A percentile compares a stretch with the other conserved stretches of the same genome.
phyloP scores from a whole-genome alignment of 345 rosid genomes.

The Bretschneidera sinensis region DNA sequence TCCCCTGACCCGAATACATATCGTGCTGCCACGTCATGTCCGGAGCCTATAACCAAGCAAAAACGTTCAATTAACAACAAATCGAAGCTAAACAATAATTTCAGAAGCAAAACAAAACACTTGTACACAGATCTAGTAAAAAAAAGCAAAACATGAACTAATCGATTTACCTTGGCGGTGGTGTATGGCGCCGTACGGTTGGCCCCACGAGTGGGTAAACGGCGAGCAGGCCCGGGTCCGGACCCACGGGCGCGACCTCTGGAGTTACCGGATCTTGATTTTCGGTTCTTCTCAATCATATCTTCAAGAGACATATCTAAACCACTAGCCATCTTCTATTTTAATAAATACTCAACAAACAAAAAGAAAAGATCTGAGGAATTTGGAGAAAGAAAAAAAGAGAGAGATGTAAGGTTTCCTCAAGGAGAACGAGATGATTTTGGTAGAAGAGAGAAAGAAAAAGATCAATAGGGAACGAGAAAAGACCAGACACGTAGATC shows the following conservation, averaged over 20 bases:
- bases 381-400: background rate
- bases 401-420: too few species aligned
- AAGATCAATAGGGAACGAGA: too few species aligned
- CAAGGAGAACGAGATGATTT: too few species aligned
- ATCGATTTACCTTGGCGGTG: slow-evolving; percentile 41
- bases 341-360: background rate
- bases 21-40: slow-evolving; percentile 89
- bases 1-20: slow-evolving; percentile 55
- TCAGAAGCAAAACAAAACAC: slow-evolving; percentile 8
- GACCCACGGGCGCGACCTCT: slow-evolving; percentile 56
- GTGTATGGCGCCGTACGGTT: slow-evolving; percentile 64
- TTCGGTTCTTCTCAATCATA: slow-evolving; percentile 75
- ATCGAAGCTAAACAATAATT: too few species aligned
- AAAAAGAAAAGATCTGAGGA: background rate
- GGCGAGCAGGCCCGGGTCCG: slow-evolving; percentile 74
- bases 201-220: slow-evolving; percentile 51
- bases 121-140: background rate
- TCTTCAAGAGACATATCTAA: slow-evolving; percentile 98
- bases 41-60: slow-evolving; percentile 80
- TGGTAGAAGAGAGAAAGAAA: too few species aligned
- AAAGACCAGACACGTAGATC: too few species aligned
- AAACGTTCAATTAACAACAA: too few species aligned
- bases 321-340: slow-evolving; percentile 72
- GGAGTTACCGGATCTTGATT: slow-evolving; percentile 56
- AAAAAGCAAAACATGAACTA: slow-evolving; percentile 14